These are phyloP conservation scores for Leptodontidium sp. DNA, from an alignment of 2,329 filamentous ascomycete species.

Conservation along the genomic window DNA sequence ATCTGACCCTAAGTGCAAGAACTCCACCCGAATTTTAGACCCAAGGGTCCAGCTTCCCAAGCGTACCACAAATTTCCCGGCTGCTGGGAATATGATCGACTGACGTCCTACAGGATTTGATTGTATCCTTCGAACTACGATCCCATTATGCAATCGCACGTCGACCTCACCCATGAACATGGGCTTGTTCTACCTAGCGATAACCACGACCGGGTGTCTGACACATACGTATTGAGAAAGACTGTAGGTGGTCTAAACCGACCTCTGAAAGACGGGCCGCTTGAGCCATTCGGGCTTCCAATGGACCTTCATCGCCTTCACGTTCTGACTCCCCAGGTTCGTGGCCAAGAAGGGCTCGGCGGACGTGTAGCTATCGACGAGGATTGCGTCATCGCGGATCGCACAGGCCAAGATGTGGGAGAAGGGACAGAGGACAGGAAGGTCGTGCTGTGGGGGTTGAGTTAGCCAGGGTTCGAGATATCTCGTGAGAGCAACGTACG, in stretches of 20 bases:
- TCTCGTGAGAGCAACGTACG: conserved; percentile 16
- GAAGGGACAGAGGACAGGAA: conserved; percentile 40
- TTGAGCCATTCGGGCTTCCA: no score
- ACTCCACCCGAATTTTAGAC: no score
- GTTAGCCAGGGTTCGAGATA: conserved; percentile 5
- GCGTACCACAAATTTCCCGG: no score
- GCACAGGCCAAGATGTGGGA: conserved; percentile 34
- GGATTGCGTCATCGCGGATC: conserved; percentile 34
- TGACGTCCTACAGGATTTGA: not conserved
- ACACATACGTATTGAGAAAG: conserved; percentile 15
- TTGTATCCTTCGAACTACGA: conserved; percentile 11
- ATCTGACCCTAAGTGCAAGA: no score
- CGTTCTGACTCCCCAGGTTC: no score
- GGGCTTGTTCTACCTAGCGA: conserved; percentile 4
- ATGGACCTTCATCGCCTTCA: no score
- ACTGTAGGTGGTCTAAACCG: conserved; percentile 3
- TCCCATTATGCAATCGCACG: conserved; percentile 17
- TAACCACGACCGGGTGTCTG: conserved; percentile 12
- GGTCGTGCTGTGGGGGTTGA: conserved; percentile 28
- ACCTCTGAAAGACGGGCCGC: no score
- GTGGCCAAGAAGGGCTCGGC: no score
- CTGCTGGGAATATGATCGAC: no score
- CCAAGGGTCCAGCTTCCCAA: no score
- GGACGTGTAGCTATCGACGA: conserved; percentile 31
- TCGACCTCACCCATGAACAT: conserved; percentile 1